Conservation (phyloP, 441 rosid genomes). For the Dalechampia spathulata region DNA sequence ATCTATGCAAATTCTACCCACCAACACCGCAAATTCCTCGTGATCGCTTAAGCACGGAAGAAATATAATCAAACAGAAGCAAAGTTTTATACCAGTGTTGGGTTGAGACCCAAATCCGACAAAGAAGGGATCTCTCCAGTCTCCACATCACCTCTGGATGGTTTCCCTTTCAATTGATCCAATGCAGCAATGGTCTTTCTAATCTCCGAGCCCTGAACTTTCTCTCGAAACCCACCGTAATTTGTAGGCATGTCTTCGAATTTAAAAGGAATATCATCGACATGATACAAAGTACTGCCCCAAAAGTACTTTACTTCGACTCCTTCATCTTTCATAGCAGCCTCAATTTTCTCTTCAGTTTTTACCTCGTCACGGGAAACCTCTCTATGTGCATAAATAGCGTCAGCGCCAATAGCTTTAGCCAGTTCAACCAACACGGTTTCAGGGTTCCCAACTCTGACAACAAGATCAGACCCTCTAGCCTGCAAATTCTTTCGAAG, state of each 20-base stretch:
- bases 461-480: constrained; percentile 84
- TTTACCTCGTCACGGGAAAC: constrained; percentile 78
- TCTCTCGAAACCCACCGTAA: constrained; percentile 70
- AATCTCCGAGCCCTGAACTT: constrained; percentile 58
- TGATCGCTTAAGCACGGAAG: no score
- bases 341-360: constrained; percentile 74
- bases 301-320: constrained; percentile 79
- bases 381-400: constrained; percentile 77
- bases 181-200: constrained; percentile 73
- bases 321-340: constrained; percentile 84
- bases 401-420: constrained; percentile 84
- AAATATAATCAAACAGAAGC: not conserved
- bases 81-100: constrained; percentile 46
- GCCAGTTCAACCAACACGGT: constrained; percentile 66
- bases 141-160: constrained; percentile 84
- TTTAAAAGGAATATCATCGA: constrained; percentile 88
- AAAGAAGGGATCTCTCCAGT: constrained; percentile 88
- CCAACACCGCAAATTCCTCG: no score
- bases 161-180: constrained; percentile 81
- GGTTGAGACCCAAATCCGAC: constrained; percentile 70
- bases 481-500: constrained; percentile 78
- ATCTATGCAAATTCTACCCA: no score
- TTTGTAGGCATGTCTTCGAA: constrained; percentile 78
- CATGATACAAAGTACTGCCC: constrained; percentile 92
- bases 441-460: constrained; percentile 80